Base-by-base conservation (phyloP, 1,284 basidiomycete species). In the Tilletia horrida region DNA sequence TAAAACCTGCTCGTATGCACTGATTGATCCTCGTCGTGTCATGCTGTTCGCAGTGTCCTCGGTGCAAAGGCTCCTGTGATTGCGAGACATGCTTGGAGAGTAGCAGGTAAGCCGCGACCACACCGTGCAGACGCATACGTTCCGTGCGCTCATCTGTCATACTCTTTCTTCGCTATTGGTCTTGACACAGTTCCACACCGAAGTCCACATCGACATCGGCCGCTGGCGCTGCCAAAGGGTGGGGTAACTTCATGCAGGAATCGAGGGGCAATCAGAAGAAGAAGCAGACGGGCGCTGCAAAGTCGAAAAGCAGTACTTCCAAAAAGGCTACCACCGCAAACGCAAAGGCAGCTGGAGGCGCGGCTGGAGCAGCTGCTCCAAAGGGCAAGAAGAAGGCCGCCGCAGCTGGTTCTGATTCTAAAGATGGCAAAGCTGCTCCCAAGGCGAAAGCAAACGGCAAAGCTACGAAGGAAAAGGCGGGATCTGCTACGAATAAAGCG, bases 261-360 rank as follows among this genome's bases (percentile, higher is more conserved):
- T 59, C 55, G 55, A 21, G 55, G 16, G 35, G 13, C 55, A 59
- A 59, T 29, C 55, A 59, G 55, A 59, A 59, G 11, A 59, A 59
- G 27, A 59, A 59, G 27, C 27, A 59, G 21, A 18, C 27, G 3
- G 31, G 29, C 1, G 29, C 55, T 35, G 14, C 31, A 25, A 59
- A 59, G 29, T 18, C 55, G 14, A 59, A 59, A 29, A 59, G 55
- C 27, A 59, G 55, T 27, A 59, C 31, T 8, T 59, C 55, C 4
- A 59, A 59, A 29, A 59, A 59, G 55, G 55, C 55, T 11, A 35
- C 55, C 3, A 14, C 55, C 27, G 35, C 29, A 9, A 59, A 40
- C 35, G 14, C 55, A 25, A 59, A 59, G 29, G 55, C 55, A 11
- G 13, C 55, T 29, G 21, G 21, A 3, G 16, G 21, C 18, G 16